Conservation (phyloP, 1,284 basidiomycete species). For the Thelephora terrestris region DNA sequence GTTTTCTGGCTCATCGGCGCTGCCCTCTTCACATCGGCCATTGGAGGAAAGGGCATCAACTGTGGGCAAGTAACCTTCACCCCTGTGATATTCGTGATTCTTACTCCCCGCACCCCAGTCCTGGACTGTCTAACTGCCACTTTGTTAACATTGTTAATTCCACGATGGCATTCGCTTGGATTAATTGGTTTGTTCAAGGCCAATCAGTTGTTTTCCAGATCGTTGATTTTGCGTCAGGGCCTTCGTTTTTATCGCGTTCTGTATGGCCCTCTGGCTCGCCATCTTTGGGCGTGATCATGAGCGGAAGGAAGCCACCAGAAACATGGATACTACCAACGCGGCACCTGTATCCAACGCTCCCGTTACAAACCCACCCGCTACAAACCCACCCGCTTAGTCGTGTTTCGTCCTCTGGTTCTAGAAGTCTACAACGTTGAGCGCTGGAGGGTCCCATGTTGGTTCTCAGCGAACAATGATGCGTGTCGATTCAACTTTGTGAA, state of each 20-base stretch:
- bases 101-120: not conserved
- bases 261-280: constrained; percentile 20
- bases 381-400: no score
- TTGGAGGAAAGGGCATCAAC: constrained; percentile 52
- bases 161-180: constrained; percentile 25
- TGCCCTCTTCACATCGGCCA: constrained; percentile 50
- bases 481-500: no score
- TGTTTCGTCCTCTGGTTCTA: no score
- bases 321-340: no score
- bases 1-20: constrained; percentile 28
- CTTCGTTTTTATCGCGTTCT: constrained; percentile 19
- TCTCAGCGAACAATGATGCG: no score
- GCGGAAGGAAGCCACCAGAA: no score
- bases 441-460: no score
- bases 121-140: constrained; percentile 9
- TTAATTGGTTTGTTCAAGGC: constrained; percentile 18
- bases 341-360: no score
- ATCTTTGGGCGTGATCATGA: constrained; percentile 8
- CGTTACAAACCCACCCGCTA: no score
- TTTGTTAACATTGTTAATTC: constrained; percentile 26
- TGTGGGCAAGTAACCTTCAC: constrained; percentile 38
- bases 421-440: no score
- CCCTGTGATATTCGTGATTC: not conserved
- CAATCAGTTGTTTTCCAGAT: no score
- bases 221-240: constrained; percentile 12